Evolutionary conservation across 805 yeast genomes (phyloP).

Genomic region (Suhomyces vadensis): DNA sequence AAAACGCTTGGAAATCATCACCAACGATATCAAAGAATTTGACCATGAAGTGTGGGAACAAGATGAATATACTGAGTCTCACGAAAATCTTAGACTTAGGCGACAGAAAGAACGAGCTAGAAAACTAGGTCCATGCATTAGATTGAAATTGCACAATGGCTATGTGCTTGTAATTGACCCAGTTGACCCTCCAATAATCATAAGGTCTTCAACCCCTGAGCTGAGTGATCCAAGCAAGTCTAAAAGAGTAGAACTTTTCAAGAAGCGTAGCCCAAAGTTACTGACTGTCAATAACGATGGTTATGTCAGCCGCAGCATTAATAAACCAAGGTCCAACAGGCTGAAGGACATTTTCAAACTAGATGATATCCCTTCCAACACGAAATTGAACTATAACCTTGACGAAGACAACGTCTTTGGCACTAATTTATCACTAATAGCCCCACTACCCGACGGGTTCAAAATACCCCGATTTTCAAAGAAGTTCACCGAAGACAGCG

Average conservation of each 20-base stretch:
- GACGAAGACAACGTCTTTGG: background rate
- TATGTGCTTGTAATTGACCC: conserved; percentile 44
- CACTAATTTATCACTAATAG: background rate
- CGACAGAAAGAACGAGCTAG: conserved; percentile 25
- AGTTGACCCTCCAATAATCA: conserved; percentile 23
- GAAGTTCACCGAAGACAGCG: background rate
- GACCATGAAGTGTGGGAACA: conserved; percentile 19
- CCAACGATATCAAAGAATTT: conserved; percentile 23
- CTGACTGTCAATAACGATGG: too few species aligned
- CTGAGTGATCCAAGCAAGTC: background rate
- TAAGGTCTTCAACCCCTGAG: conserved; percentile 4
- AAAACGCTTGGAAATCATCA: conserved; percentile 29
- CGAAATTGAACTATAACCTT: too few species aligned
- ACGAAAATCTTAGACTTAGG: conserved; percentile 23
- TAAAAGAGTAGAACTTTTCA: too few species aligned
- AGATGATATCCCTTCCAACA: too few species aligned
- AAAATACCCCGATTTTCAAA: background rate
- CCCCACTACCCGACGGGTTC: conserved; percentile 1
- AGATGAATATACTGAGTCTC: conserved; percentile 27
- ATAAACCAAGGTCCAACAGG: too few species aligned
- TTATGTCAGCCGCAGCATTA: too few species aligned
- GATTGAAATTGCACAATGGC: conserved; percentile 38
- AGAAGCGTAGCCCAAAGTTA: too few species aligned
- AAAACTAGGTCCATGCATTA: conserved; percentile 38
- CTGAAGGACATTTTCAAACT: too few species aligned